Evolutionary conservation across 1,139 yeast genomes (phyloP).

Genomic region (Sugiyamaella neomexicana): DNA sequence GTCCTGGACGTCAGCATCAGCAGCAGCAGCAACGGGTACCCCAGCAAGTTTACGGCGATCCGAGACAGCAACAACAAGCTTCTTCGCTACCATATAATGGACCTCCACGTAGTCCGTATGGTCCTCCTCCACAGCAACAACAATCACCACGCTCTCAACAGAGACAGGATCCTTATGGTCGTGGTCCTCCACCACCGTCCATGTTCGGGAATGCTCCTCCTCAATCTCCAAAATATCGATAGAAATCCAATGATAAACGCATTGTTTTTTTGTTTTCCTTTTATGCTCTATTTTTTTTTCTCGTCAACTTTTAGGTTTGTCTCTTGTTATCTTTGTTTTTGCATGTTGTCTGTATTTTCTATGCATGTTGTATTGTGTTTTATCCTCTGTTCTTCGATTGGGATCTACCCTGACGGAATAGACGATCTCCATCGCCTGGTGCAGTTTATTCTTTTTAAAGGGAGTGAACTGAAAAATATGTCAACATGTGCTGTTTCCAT

Average conservation of each 20-base stretch:
- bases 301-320: conserved; percentile 12
- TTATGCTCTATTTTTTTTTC: conserved; percentile 16
- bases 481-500: background rate
- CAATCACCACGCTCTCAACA: conserved; percentile 11
- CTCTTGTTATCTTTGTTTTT: background rate
- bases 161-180: conserved; percentile 14
- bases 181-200: conserved; percentile 19
- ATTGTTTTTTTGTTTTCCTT: background rate
- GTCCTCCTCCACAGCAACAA: conserved; percentile 9
- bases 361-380: conserved; percentile 10
- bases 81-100: conserved; percentile 10
- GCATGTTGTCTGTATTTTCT: conserved; percentile 4
- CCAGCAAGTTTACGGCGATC: background rate
- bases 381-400: background rate
- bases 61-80: background rate
- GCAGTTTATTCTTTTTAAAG: no score
- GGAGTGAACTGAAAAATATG: no score
- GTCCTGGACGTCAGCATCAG: conserved; percentile 13
- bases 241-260: background rate
- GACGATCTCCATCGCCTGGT: background rate
- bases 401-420: background rate
- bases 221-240: conserved; percentile 16
- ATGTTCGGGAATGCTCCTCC: conserved; percentile 19
- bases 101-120: conserved; percentile 13
- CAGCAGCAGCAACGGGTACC: conserved; percentile 6